Evolutionary conservation across 139 green algal species (phyloP).

Genomic region (Zygnema circumcarinatum): DNA sequence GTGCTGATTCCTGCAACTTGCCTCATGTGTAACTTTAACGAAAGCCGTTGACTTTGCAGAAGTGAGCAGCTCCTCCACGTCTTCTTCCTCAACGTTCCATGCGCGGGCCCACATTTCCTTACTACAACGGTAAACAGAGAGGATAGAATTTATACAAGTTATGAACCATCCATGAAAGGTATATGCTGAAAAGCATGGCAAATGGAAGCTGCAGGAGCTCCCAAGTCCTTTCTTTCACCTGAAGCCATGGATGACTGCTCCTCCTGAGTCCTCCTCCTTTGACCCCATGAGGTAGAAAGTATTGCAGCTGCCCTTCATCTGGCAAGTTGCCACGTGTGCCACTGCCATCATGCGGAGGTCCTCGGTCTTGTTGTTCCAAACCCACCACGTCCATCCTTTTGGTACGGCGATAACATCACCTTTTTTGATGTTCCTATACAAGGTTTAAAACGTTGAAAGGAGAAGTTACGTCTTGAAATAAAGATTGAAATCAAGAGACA

Average conservation of each 20-base stretch:
- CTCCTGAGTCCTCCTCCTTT: background rate
- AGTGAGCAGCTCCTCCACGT: background rate
- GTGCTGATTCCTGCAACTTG: no score
- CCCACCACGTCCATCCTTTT: background rate
- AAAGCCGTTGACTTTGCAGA: background rate
- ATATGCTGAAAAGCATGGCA: background rate
- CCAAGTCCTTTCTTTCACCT: no score
- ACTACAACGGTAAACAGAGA: background rate
- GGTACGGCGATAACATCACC: background rate
- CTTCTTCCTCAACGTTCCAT: background rate
- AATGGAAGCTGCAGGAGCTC: no score
- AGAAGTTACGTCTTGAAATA: background rate
- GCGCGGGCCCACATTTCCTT: background rate
- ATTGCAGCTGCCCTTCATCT: background rate
- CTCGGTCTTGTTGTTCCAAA: background rate
- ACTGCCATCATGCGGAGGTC: background rate
- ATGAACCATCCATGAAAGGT: background rate
- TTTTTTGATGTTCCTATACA: background rate
- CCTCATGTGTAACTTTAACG: background rate
- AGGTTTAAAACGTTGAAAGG: no score
- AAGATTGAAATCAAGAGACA: background rate
- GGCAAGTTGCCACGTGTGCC: no score
- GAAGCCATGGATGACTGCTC: background rate
- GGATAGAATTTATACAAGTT: background rate
- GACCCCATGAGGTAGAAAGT: background rate